Conservation (phyloP, 73 alveolate genomes). For the Uronychia setigera region DNA sequence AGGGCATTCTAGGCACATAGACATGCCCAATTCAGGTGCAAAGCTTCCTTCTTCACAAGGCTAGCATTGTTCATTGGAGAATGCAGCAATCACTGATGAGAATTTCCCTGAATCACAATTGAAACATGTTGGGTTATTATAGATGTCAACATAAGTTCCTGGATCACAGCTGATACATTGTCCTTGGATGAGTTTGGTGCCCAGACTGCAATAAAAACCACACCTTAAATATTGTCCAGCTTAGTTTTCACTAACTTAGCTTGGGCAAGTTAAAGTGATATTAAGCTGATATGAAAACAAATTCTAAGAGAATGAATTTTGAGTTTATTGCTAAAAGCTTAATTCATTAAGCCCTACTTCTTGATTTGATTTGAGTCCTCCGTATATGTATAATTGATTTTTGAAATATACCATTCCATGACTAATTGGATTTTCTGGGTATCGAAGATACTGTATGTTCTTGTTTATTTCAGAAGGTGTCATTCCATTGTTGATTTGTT, state of each 20-base stretch:
- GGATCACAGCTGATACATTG: neutral
- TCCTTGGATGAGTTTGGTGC: constrained; percentile 2
- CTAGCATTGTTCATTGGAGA: neutral
- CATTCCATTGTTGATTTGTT: neutral
- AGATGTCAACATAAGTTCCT: neutral
- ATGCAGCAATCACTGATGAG: neutral
- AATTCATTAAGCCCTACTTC: too few species aligned
- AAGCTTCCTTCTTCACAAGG: neutral
- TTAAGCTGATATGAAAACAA: neutral
- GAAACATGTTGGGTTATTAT: neutral
- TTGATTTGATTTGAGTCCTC: neutral
- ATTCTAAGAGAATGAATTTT: neutral
- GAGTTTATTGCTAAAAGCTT: neutral
- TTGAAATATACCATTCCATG: neutral
- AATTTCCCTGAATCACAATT: neutral
- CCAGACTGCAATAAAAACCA: neutral
- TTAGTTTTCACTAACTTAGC: too few species aligned
- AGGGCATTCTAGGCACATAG: neutral
- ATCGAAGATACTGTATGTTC: neutral
- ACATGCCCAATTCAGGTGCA: neutral
- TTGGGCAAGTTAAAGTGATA: too few species aligned
- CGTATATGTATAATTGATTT: neutral
- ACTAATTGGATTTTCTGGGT: neutral
- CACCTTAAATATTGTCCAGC: neutral
- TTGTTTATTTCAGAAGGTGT: neutral